Base-by-base conservation (phyloP, 306 rosid species). In the Chamaecrista fasciculata region DNA sequence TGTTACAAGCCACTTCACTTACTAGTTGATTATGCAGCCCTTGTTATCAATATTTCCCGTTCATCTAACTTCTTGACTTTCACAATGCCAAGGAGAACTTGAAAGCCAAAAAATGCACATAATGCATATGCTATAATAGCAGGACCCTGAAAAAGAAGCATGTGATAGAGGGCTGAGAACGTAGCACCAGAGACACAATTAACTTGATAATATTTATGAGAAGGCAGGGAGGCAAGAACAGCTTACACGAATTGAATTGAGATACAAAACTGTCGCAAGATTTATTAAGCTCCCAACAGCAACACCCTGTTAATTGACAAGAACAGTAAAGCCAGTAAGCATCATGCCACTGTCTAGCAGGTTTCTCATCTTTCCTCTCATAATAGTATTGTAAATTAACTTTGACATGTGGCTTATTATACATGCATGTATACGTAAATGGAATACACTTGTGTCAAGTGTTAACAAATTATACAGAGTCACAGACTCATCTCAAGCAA, bases 221-320 rank as follows among this genome's bases (percentile, higher is more conserved):
- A 78, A 26, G 72, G 24, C 44, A 44, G 20, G 51, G 56, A 24
- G 39, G 60, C 29, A 18, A 24, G 42, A 71, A 71, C 39, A 64
- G 53, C 89, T 81, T 83, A 95, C 99, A 56, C 87, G 87, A 75
- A 91, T 75, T 53, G 99, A 81, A 83, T 84, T 85, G 42, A 91
- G 82, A 80, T 83, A 85, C 76, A 91, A 82, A 79, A 95, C 58
- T 70, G 99, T 91, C 67, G 95, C 99, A 66, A 95, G 97, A 82
- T 95, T 95, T 78, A 95, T 81, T 39, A 95, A 79, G 85, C 99
- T 95, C 78, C 99, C 99, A 63, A 87, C 96, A 75, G 87, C 99
- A 56, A 95, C 87, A 15, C 88, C 92, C 99, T 95, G 92, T 84
- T 63, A 64, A 76, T 74, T 58, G 66, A 72, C 69, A 77, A 69